Evolutionary conservation across 371 early-diverging fungal genomes (phyloP), one percentile per base, ranked within the genome.

Genomic region (Mortierella sp.): DNA sequence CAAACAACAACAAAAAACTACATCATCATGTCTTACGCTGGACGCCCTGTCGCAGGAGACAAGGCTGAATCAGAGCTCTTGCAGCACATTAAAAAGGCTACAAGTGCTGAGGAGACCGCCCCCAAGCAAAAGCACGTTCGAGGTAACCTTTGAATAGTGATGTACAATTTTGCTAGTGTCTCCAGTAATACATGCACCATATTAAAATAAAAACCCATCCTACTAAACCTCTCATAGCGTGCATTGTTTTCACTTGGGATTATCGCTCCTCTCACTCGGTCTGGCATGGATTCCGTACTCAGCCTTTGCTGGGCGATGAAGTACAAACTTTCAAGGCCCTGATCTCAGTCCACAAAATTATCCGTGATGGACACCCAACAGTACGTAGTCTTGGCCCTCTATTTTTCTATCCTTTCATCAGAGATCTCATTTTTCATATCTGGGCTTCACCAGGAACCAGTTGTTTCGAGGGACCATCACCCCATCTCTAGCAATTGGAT

Each of bases 41-140:
- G 61, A 43, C 70, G 90, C 60, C 82, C 84, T 40, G 86, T 85
- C 43, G 88, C 89, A 83, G 79, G 88, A 53, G 90, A 88, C 66
- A 96, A 94, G 86, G 91, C 93, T 54, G 98, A 98, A 83, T 78
- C 91, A 54, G 96, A 96, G 63, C 90, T 98, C 40, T 88, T 94
- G 63, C 87, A 87, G 42, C 92, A 94, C 80, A 95, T 98, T 65
- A 95, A 93, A 76, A 98, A 98, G 86, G 97, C 98, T 17, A 93
- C 95, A 17, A 92, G 90, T 58, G 69, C 86, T 31, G 98, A 97
- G 56, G 98, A 98, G 83, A 90, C 93, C 15, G 95, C 99, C 15
- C 99, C 99, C 66, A 98, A 98, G 84, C 97, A 97, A 81, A 98
- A 98, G 86, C 99, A 98, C 84, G 98, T 98, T 55, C 84, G 95